phyloP scores from a whole-genome alignment of 2,329 filamentous ascomycete species.

The Exutisphaerella laricina region DNA sequence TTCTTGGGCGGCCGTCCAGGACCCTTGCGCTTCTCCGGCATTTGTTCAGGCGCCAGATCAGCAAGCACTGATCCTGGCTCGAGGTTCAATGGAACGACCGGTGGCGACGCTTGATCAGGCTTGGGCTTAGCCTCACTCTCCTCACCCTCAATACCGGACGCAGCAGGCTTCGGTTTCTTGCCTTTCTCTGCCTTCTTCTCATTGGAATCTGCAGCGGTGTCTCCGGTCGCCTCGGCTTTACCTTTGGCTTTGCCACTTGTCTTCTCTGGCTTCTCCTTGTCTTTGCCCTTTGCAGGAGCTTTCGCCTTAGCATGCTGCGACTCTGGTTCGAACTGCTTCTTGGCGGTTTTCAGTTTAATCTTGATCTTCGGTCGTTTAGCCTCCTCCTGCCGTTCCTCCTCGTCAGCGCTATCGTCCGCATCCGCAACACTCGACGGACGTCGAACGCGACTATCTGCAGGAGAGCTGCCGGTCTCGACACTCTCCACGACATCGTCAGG shows the following conservation, averaged over 20 bases:
- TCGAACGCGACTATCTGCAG: constrained; percentile 15
- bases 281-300: constrained; percentile 13
- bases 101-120: constrained; percentile 13
- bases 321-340: constrained; percentile 15
- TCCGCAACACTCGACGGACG: constrained; percentile 49
- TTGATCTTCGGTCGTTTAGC: constrained; percentile 15
- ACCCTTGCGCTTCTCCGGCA: constrained; percentile 62
- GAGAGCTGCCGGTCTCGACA: constrained; percentile 10
- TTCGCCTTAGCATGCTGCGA: constrained; percentile 12
- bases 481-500: constrained; percentile 35
- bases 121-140: constrained; percentile 7
- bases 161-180: constrained; percentile 20
- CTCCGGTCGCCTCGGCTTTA: constrained; percentile 1
- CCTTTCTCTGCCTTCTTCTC: constrained; percentile 21
- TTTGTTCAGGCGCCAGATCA: constrained; percentile 30
- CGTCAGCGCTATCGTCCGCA: constrained; percentile 44
- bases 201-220: constrained; percentile 2
- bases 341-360: constrained; percentile 15
- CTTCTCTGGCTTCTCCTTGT: constrained; percentile 2
- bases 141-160: constrained; percentile 4
- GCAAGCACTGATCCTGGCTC: constrained; percentile 31
- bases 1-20: constrained; percentile 79
- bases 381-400: too few species aligned
- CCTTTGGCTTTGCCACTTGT: constrained; percentile 8
- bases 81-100: constrained; percentile 17